Percentiles rank a stretch among this genome's conserved stretches.
phyloP scores from a whole-genome alignment of 73 alveolate genomes.

The Paramecium biaurelia region DNA sequence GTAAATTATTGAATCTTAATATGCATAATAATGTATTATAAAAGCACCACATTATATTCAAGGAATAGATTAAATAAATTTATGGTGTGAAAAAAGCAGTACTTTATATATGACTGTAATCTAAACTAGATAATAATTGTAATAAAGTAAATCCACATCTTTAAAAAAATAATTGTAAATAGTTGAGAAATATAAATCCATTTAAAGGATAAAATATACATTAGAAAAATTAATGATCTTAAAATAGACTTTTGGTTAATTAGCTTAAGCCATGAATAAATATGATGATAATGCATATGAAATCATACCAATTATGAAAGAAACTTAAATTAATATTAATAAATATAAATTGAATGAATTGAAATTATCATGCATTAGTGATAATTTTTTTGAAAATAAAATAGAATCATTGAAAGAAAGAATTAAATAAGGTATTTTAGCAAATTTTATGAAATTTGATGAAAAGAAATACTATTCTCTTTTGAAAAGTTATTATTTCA shows the following conservation, averaged over 20 bases:
- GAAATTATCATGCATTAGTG: background rate
- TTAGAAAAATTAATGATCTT: slow-evolving; percentile 25
- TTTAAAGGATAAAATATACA: slow-evolving; percentile 24
- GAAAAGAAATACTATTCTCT: slow-evolving; percentile 17
- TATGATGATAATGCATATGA: slow-evolving; percentile 33
- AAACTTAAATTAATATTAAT: background rate
- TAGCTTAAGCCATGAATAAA: background rate
- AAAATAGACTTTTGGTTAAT: slow-evolving; percentile 5
- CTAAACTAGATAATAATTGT: background rate
- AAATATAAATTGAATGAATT: slow-evolving; percentile 33
- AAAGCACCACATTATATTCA: background rate
- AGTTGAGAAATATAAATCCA: slow-evolving; percentile 23
- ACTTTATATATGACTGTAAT: background rate
- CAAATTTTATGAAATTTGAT: slow-evolving; percentile 23
- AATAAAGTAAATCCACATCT: background rate
- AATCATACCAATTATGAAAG: slow-evolving; percentile 36
- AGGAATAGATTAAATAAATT: background rate
- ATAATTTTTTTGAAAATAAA: slow-evolving; percentile 35
- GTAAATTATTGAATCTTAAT: background rate
- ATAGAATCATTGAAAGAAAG: slow-evolving; percentile 30
- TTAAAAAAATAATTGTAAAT: background rate
- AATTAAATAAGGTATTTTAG: background rate
- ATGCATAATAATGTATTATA: background rate
- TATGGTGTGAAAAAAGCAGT: background rate
- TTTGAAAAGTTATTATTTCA: slow-evolving; percentile 26